These are phyloP conservation scores for Cryptococcus maquisensis DNA, from an alignment of 1,284 basidiomycete genomes.

Conservation along the genomic window DNA sequence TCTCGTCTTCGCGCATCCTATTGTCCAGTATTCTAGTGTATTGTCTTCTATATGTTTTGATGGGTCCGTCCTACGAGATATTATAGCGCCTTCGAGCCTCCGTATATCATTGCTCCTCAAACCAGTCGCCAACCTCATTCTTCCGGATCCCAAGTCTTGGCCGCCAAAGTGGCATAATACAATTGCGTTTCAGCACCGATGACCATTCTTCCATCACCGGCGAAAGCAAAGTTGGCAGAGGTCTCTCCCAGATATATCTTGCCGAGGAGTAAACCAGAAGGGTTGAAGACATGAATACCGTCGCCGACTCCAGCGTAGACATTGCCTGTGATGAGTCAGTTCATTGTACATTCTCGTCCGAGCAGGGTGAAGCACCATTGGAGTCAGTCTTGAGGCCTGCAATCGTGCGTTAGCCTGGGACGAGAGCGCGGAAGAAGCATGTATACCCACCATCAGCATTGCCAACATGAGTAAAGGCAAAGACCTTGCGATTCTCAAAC, in stretches of 20 bases:
- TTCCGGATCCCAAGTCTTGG: conserved; percentile 15
- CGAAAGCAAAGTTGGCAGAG: conserved; percentile 63
- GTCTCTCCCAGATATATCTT: conserved; percentile 65
- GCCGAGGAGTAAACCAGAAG: conserved; percentile 61
- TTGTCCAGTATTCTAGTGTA: too few species aligned
- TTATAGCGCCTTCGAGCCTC: too few species aligned
- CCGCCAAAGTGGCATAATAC: conserved; percentile 59
- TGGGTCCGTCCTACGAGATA: too few species aligned
- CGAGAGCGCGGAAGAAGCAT: neutral
- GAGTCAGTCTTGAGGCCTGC: conserved; percentile 57
- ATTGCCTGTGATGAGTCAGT: conserved; percentile 51
- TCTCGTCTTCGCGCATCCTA: too few species aligned
- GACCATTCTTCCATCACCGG: conserved; percentile 59
- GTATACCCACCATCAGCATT: conserved; percentile 54
- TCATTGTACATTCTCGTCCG: too few species aligned
- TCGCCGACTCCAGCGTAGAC: conserved; percentile 67
- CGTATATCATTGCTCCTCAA: neutral
- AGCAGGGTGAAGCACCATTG: conserved; percentile 12
- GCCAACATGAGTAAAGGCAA: conserved; percentile 66
- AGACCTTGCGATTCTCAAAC: conserved; percentile 63
- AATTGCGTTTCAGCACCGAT: conserved; percentile 65
- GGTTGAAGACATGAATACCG: conserved; percentile 68
- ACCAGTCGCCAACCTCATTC: neutral
- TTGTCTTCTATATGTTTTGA: too few species aligned
- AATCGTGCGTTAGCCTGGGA: neutral